Percentiles rank a stretch among this genome's conserved stretches.
These are phyloP conservation scores for Grosmannia huntii DNA, from an alignment of 2,329 filamentous ascomycete genomes.

Conservation along the genomic window DNA sequence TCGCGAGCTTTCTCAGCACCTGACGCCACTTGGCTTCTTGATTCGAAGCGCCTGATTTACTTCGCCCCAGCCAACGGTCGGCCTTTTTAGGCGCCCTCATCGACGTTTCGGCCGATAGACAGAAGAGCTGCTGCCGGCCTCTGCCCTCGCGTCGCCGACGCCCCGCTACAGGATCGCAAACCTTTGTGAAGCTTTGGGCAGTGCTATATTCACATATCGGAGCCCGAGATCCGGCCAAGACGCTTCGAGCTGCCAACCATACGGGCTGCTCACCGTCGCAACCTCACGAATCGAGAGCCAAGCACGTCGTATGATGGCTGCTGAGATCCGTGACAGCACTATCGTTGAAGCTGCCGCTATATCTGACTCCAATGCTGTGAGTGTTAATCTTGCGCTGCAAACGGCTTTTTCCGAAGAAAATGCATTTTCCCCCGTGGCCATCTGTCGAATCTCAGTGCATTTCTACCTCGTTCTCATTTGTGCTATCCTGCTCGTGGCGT, in stretches of 20 bases:
- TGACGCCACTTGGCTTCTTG: background rate
- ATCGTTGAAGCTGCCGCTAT: constrained; percentile 40
- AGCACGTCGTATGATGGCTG: constrained; percentile 51
- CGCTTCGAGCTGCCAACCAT: constrained; percentile 7
- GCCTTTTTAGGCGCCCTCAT: background rate
- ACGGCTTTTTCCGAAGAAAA: background rate
- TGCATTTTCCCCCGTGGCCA: background rate
- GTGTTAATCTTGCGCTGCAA: constrained; percentile 13
- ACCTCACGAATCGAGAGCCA: constrained; percentile 17
- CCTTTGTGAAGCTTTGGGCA: background rate
- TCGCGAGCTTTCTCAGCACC: background rate
- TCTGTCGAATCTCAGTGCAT: too few relatives aligned
- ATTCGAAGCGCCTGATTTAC: background rate
- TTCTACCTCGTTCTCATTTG: background rate
- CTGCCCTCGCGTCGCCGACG: background rate
- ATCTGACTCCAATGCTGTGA: constrained; percentile 32
- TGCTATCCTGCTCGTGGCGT: background rate
- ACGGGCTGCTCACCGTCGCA: constrained; percentile 7
- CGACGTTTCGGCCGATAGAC: background rate
- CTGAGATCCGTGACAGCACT: constrained; percentile 43
- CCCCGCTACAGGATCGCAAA: background rate
- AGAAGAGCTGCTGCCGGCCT: background rate
- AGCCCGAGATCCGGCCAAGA: constrained; percentile 8
- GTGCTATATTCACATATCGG: background rate
- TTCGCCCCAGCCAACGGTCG: background rate